Evolutionary conservation across 1,284 basidiomycete species (phyloP).

Genomic region (Cutaneotrichosporon sp.): DNA sequence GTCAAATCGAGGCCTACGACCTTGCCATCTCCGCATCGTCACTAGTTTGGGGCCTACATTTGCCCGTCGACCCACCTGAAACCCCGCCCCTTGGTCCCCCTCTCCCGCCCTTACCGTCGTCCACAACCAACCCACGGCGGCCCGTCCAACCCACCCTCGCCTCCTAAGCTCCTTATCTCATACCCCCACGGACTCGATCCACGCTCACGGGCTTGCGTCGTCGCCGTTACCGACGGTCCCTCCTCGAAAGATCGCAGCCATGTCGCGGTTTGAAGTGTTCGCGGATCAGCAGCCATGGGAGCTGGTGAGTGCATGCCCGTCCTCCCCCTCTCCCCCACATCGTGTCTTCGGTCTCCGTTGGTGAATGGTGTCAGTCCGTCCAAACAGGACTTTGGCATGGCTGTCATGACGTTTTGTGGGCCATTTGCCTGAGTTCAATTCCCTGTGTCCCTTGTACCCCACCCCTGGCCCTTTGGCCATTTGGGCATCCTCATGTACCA

Average conservation of each 20-base stretch:
- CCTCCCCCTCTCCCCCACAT: not conserved
- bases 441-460: no score
- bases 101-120: not conserved
- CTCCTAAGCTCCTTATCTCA: not conserved
- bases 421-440: no score
- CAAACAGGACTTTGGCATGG: not conserved
- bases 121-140: not conserved
- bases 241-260: not conserved
- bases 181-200: not conserved
- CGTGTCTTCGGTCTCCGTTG: no score
- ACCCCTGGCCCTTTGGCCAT: no score
- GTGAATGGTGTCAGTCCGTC: no score
- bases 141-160: not conserved
- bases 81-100: no score
- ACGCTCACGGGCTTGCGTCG: not conserved
- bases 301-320: constrained; percentile 13
- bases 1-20: no score
- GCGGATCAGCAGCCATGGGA: constrained; percentile 18
- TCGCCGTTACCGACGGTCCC: not conserved
- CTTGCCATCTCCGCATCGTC: not conserved
- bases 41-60: no score
- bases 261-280: constrained; percentile 12
- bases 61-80: no score
- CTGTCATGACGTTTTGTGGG: no score
- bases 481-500: no score